Base-by-base conservation (phyloP, 108 stramenopile genomes). In the Discostella stelligeroides region DNA sequence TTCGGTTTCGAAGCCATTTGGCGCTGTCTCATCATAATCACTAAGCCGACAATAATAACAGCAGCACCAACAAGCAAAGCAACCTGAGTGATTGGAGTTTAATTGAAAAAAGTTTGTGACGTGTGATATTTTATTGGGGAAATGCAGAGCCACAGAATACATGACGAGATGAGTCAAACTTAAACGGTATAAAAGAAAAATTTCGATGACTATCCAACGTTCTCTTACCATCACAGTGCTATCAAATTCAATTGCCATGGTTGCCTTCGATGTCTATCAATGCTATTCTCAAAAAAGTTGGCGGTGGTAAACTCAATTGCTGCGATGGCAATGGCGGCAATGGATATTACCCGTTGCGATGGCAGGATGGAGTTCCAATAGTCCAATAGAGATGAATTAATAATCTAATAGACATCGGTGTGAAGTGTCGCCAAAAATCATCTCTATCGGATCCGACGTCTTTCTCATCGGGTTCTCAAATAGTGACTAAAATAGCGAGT, bases 1-100 rank as follows among this genome's bases (percentile, higher is more conserved):
- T 14, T 42, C 25, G 54, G 11, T 7, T 58, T 53, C 11, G n/a
- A n/a, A n/a, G n/a, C n/a, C n/a, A n/a, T n/a, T n/a, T n/a, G n/a
- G n/a, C n/a, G n/a, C n/a, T 68, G 42, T n/a, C 40, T 18, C 60
- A 42, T 53, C 38, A 60, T 29, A 38, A 42, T 60, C 37, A 70
- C 3, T 49, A 60, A 6, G 18, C 58, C 23, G 4, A 24, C 69
- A 17, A 15, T 58, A 28, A 70, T 51, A 10, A 60, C 59, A 24
- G 49, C 59, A 17, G 49, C 30, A 0, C 69, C 69, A 40, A 60
- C 47, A 18, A 70, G 34, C 40, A 70, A 56, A 21, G 58, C 59
- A 27, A 60, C 49, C 69, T 70, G 47, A 21, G 18, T 21, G 23
- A 49, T 18, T 18, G 15, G 20, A 5, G 23, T 49, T 6, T 0